phyloP scores from a whole-genome alignment of 352 stramenopile species.

The Globisporangium paddicum region DNA sequence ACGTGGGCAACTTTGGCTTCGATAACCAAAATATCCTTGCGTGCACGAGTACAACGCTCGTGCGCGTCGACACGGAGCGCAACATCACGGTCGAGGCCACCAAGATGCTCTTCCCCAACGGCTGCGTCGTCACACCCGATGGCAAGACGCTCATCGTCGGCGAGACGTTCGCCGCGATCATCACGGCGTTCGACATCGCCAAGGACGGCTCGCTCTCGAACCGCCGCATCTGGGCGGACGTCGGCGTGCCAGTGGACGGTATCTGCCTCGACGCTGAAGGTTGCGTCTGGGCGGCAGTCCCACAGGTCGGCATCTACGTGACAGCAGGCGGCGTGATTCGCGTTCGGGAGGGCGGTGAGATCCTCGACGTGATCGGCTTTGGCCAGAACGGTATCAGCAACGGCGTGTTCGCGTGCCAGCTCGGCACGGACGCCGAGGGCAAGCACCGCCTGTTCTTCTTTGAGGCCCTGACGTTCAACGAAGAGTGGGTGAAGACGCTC shows the following conservation, averaged over 20 bases:
- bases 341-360: conserved; percentile 47
- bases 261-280: conserved; percentile 66
- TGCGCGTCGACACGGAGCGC: conserved; percentile 45
- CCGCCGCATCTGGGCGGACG: conserved; percentile 44
- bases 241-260: conserved; percentile 44
- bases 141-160: conserved; percentile 66
- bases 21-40: conserved; percentile 26
- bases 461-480: conserved; percentile 34
- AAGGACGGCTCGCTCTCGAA: conserved; percentile 43
- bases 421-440: conserved; percentile 44
- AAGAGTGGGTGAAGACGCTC: conserved; percentile 38
- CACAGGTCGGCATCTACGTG: conserved; percentile 43
- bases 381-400: conserved; percentile 48
- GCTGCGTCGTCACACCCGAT: conserved; percentile 61
- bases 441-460: conserved; percentile 62
- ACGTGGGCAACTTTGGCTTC: conserved; percentile 69
- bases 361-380: conserved; percentile 54
- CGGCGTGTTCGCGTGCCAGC: conserved; percentile 53
- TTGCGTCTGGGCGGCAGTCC: conserved; percentile 55
- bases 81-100: conserved; percentile 45
- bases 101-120: conserved; percentile 68
- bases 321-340: conserved; percentile 46
- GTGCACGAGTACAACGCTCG: conserved; percentile 45
- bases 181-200: conserved; percentile 64
- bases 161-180: conserved; percentile 46